phyloP scores from a whole-genome alignment of 2,329 filamentous ascomycete genomes.

The Fusarium pseudocircinatum region DNA sequence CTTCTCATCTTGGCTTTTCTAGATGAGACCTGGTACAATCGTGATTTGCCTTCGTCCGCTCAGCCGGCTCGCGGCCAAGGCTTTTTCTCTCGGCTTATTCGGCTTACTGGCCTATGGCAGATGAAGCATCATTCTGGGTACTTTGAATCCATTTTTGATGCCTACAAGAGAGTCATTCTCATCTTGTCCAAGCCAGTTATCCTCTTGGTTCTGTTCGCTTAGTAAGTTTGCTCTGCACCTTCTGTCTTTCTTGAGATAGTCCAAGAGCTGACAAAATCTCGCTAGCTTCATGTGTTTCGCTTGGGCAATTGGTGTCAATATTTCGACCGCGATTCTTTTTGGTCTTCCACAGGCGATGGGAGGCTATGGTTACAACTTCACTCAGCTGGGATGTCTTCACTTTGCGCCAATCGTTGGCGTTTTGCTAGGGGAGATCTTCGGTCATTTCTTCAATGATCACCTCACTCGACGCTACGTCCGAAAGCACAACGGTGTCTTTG shows the following conservation, averaged over 20 bases:
- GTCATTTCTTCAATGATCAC: conserved; percentile 66
- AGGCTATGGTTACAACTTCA: conserved; percentile 60
- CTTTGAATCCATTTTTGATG: conserved; percentile 10
- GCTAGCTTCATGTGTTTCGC: conserved; percentile 51
- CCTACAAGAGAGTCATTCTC: conserved; percentile 22
- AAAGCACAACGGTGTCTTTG: conserved; percentile 60
- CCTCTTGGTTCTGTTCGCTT: conserved; percentile 14
- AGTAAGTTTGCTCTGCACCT: neutral
- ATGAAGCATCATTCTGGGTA: conserved; percentile 25
- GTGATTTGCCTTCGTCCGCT: conserved; percentile 48
- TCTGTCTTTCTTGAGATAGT: neutral
- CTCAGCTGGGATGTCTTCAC: conserved; percentile 65
- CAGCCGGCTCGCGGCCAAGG: conserved; percentile 49
- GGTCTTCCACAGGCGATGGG: conserved; percentile 42
- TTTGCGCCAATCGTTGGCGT: conserved; percentile 66
- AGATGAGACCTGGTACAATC: conserved; percentile 62
- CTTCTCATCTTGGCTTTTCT: conserved; percentile 53
- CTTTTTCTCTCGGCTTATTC: conserved; percentile 36
- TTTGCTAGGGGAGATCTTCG: conserved; percentile 61
- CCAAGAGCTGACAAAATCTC: neutral
- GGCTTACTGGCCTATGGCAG: conserved; percentile 28
- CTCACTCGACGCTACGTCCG: conserved; percentile 57
- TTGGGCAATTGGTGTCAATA: conserved; percentile 66
- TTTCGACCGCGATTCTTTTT: conserved; percentile 63
- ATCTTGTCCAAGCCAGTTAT: conserved; percentile 27